A percentile compares a stretch with the other conserved stretches of the same genome.
Conservation (phyloP, 306 rosid species). For the Fragaria iinumae region DNA sequence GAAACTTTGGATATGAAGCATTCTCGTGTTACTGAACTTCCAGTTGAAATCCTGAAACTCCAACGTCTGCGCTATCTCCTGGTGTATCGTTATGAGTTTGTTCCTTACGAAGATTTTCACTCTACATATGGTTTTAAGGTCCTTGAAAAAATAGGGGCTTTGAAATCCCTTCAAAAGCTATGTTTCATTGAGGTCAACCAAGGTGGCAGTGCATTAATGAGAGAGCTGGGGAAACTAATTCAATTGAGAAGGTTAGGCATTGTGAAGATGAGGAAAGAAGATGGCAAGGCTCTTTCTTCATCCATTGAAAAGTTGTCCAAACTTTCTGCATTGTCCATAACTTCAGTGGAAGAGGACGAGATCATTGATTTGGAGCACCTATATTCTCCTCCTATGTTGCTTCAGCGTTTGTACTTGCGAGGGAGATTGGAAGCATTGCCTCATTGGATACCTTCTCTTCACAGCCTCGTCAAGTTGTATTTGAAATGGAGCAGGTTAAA, state of each 20-base stretch:
- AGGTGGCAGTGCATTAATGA: neutral
- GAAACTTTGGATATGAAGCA: slow-evolving; percentile 32
- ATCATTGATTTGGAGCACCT: slow-evolving; percentile 25
- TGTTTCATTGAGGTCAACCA: slow-evolving; percentile 22
- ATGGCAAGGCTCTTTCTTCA: slow-evolving; percentile 27
- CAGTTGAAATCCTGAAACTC: slow-evolving; percentile 27
- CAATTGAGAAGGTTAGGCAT: slow-evolving; percentile 34
- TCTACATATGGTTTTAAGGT: slow-evolving; percentile 24
- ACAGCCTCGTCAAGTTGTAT: slow-evolving; percentile 16
- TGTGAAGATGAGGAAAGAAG: slow-evolving; percentile 14
- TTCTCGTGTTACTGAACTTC: slow-evolving; percentile 24
- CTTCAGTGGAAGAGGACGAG: slow-evolving; percentile 21
- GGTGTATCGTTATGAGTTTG: slow-evolving; percentile 25
- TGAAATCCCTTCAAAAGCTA: slow-evolving; percentile 38
- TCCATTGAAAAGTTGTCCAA: slow-evolving; percentile 18
- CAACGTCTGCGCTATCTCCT: slow-evolving; percentile 27
- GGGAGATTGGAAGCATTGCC: slow-evolving; percentile 32
- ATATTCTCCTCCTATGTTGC: slow-evolving; percentile 27
- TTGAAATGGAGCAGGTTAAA: slow-evolving; percentile 26
- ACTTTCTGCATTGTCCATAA: slow-evolving; percentile 24
- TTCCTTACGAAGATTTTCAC: neutral
- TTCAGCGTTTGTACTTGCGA: slow-evolving; percentile 27
- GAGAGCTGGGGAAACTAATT: slow-evolving; percentile 23
- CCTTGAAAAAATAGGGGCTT: slow-evolving; percentile 11
- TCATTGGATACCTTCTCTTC: slow-evolving; percentile 31